Base-by-base conservation (phyloP, 208 protist genomes). In the Crithidia sp. region DNA sequence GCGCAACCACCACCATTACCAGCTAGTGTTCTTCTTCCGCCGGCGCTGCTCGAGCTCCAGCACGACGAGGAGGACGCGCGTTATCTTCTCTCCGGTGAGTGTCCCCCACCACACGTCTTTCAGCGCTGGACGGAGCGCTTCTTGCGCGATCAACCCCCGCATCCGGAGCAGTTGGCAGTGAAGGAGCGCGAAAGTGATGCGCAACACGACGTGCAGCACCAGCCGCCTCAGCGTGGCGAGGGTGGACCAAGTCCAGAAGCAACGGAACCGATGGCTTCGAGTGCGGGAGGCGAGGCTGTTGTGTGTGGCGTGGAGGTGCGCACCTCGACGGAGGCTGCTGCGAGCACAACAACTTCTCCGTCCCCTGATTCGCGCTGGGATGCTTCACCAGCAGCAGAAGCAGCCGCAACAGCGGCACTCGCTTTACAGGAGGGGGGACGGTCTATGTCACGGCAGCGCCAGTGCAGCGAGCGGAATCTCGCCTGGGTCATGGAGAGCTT, bases 31-130 rank as follows among this genome's bases (percentile, higher is more conserved):
- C 28, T 28, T 28, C 28, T 28, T 1, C 28, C 4, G 4, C 14
- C 16, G 3, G 43, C 50, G 9, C 57, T 77, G 39, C 58, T 45
- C 17, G 39, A 44, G 5, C 50, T 81, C 5, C 5, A 50, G 8
- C 13, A 76, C n/a, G 70, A 69, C 28, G 77, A 82, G 39, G 66
- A 82, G 54, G 71, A 77, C 36, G 17, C 43, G 9, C 77, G 77
- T 28, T 77, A 77, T 17, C 47, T 82, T 36, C 43, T 82, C 28
- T 63, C 71, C 9, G 77, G 77, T 5, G 55, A 71, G 13, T 78
- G 70, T 13, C 77, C 77, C 9, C 70, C 77, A 16, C 71, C 77
- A 7, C 40, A 64, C 16, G 71, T 74, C 8, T 78, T 82, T n/a
- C 60, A 55, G 13, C 71, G 77, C 5, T 82, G 77, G 77, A 50